Evolutionary conservation across 352 stramenopile species (phyloP), one percentile per base, ranked within the genome.

Genomic region (Pythium grandisporangium): DNA sequence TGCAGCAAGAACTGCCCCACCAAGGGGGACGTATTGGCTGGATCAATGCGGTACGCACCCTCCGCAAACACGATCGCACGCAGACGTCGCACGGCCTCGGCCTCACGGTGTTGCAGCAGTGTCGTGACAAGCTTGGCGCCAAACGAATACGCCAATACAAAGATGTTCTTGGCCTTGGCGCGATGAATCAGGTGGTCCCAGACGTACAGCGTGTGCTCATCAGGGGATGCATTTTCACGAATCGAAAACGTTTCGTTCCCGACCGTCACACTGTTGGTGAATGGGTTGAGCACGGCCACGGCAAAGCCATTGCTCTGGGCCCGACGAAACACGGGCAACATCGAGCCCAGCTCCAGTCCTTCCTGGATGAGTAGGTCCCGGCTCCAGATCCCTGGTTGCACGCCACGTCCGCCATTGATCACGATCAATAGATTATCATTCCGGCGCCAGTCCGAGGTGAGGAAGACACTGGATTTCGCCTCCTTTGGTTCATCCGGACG

Each of bases 331-430:
- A 80, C 63, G 6, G 76, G 76, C 20, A 90, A 49, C 76, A 90
- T 90, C 0, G 76, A 90, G 14, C 76, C 76, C 14, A 85, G 56
- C 40, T 85, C 69, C 17, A 86, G 51, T 4, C 73, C 73, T 55
- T 90, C 76, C 37, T 85, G 71, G 48, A 90, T 79, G 11, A 90
- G 55, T 39, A 85, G 20, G 34, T 84, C 69, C 20, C 73, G 73
- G 47, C 73, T 87, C 76, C 76, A 90, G 54, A 90, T 90, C 11
- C 76, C 76, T 11, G 70, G 71, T 42, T 84, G 70, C 3, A 76
- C 66, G 20, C 74, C 76, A 8, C 71, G 66, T 0, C 70, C 67
- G 19, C 70, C 69, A 51, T 85, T 84, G 17, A 89, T 75, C 20
- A 89, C 70, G 20, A 89, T 58, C 11, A 89, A 42, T 37, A 89